Base-by-base conservation (phyloP, 2,329 filamentous ascomycete species). In the Cytospora piceae region DNA sequence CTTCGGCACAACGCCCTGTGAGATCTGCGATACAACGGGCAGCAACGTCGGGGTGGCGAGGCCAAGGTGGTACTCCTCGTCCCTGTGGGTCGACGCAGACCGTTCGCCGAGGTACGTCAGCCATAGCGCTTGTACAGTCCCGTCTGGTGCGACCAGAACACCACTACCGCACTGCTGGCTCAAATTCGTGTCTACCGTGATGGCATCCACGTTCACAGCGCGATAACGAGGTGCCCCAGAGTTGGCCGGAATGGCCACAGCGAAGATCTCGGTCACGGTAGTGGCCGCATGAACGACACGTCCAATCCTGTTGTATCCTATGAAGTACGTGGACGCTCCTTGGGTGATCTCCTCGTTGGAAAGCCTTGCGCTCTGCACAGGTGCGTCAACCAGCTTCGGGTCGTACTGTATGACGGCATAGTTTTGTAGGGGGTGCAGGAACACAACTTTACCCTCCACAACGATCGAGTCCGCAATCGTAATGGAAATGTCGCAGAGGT, bases 381-480 rank as follows among this genome's bases (percentile, higher is more conserved):
- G 94, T 2, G 94, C 95, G 73, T 96, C 88, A n/a, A 98, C 96
- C 22, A 99, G 85, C 49, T 86, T 88, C 1, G 95, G 92, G 75
- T 99, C 94, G 76, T 99, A 99, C 79, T 96, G 90, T 72, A 99
- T 87, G 72, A 99, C 91, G 70, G 91, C 92, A 77, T 98, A 99
- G 77, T 99, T 99, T 76, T 98, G 95, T 62, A 99, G 82, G 17
- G 95, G 95, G 74, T 99, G 95, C 76, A 99, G 83, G 82, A 99
- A 99, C 17, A 98, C 86, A 5, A 99, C 91, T 78, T 96, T 97
- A 72, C 91, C 95, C 71, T 94, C 91, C 14, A 98, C 91, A 63
- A 97, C 92, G 73, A 99, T 93, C 3, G 94, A 97, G 76, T 99
- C 95, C 29, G 95, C 95, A 71, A 99, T 96, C 17, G 95, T 98